Conservation (phyloP, 306 rosid species). For the Urtica urens region DNA sequence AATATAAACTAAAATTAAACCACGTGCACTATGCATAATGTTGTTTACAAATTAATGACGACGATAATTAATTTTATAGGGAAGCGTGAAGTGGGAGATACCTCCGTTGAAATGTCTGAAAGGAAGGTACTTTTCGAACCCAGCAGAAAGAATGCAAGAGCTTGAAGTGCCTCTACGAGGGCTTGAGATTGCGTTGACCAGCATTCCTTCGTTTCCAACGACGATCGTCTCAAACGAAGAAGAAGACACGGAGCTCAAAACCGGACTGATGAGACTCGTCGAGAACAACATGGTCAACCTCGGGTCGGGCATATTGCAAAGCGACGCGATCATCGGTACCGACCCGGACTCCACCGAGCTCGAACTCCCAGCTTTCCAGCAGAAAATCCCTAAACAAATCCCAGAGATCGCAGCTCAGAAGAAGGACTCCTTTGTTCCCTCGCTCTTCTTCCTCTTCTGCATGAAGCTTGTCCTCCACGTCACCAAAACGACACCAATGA, state of each 20-base stretch:
- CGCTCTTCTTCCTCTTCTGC: conserved; percentile 53
- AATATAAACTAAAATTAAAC: no score
- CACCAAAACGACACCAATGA: conserved; percentile 2
- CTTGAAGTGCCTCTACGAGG: conserved; percentile 35
- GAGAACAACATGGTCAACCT: conserved; percentile 24
- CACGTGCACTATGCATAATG: no score
- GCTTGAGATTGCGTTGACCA: conserved; percentile 44
- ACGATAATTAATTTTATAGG: conserved; percentile 20
- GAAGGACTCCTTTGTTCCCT: conserved; percentile 23
- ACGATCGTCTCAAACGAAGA: background rate
- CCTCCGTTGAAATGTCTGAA: conserved; percentile 18
- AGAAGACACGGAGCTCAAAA: conserved; percentile 22
- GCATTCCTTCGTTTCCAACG: conserved; percentile 31
- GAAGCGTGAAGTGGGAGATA: conserved; percentile 53
- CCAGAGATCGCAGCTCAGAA: conserved; percentile 23
- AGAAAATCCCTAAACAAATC: conserved; percentile 29
- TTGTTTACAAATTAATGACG: no score
- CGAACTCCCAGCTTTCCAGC: conserved; percentile 21
- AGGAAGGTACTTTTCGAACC: conserved; percentile 7
- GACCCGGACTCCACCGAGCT: conserved; percentile 36
- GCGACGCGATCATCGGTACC: conserved; percentile 14
- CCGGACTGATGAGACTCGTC: conserved; percentile 21
- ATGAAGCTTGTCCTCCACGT: conserved; percentile 28
- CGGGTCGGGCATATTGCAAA: conserved; percentile 17
- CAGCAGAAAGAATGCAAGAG: conserved; percentile 25